A percentile compares a stretch with the other conserved stretches of the same genome.
These are phyloP conservation scores for Rhizopus arrhizus DNA, from an alignment of 371 early-diverging fungal species.

Conservation along the genomic window DNA sequence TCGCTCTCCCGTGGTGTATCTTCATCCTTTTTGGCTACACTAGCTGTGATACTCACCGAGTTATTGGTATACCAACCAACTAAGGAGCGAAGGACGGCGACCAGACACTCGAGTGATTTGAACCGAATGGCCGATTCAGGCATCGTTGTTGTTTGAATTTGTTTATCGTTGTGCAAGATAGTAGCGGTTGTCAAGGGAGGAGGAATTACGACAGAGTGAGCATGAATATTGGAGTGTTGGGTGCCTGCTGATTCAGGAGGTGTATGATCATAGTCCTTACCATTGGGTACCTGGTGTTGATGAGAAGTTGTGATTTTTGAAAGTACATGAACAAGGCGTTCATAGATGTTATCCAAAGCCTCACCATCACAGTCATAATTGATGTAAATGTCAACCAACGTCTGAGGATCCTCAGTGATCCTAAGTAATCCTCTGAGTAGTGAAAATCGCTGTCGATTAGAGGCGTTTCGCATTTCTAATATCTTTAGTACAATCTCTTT, in stretches of 20 bases:
- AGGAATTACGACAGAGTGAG: constrained; percentile 42
- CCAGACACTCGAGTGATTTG: constrained; percentile 59
- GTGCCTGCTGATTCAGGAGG: constrained; percentile 22
- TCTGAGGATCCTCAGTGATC: constrained; percentile 77
- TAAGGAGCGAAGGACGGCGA: constrained; percentile 54
- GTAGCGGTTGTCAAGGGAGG: constrained; percentile 55
- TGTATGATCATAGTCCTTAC: constrained; percentile 38
- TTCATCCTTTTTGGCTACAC: constrained; percentile 26
- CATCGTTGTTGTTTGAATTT: constrained; percentile 33
- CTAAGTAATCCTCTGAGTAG: constrained; percentile 49
- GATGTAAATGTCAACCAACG: constrained; percentile 92
- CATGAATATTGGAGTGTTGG: constrained; percentile 18
- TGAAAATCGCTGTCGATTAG: constrained; percentile 54
- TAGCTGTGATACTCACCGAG: constrained; percentile 48
- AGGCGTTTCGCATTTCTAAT: constrained; percentile 66
- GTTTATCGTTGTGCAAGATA: constrained; percentile 53
- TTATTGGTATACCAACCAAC: constrained; percentile 58
- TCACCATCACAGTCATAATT: constrained; percentile 91
- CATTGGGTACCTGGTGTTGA: constrained; percentile 21
- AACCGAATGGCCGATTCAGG: constrained; percentile 53
- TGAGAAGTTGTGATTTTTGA: constrained; percentile 58
- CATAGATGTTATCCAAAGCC: constrained; percentile 58
- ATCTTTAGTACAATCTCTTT: constrained; percentile 73
- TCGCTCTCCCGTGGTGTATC: constrained; percentile 53
- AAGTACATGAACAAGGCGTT: constrained; percentile 57